These are phyloP conservation scores for Sporobolomyces roseus DNA, from an alignment of 768 basidiomycete genomes.

Conservation along the genomic window DNA sequence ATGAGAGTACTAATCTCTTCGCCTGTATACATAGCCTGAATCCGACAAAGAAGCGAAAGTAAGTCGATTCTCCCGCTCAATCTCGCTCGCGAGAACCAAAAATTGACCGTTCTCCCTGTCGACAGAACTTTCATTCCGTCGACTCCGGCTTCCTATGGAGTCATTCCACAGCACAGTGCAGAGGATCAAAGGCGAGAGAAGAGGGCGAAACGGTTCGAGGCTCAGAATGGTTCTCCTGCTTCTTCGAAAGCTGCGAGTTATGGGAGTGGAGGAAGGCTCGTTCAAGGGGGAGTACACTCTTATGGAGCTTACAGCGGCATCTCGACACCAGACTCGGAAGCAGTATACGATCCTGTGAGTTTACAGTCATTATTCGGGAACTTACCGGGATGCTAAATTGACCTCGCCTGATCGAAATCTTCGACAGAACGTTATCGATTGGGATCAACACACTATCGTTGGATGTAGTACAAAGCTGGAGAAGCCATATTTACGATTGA, in stretches of 20 bases:
- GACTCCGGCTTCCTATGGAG: conserved; percentile 39
- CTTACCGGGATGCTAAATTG: too few species aligned
- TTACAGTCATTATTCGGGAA: neutral
- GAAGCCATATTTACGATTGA: conserved; percentile 92
- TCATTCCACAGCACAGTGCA: conserved; percentile 39
- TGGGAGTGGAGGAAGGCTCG: conserved; percentile 53
- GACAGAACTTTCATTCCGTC: conserved; percentile 35
- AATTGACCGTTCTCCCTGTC: too few species aligned
- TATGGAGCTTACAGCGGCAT: conserved; percentile 16
- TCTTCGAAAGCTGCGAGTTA: conserved; percentile 33
- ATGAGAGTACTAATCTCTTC: too few species aligned
- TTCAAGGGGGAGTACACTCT: conserved; percentile 39
- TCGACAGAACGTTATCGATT: conserved; percentile 94
- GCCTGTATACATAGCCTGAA: too few species aligned
- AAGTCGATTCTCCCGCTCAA: neutral
- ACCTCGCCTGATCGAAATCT: too few species aligned
- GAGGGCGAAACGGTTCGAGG: conserved; percentile 81
- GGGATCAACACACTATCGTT: conserved; percentile 93
- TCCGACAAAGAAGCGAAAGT: conserved; percentile 44
- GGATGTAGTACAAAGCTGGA: conserved; percentile 84
- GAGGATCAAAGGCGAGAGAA: conserved; percentile 50
- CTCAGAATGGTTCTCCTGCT: conserved; percentile 32
- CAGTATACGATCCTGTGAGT: conserved; percentile 37
- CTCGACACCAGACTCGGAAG: conserved; percentile 28
- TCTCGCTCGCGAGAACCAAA: too few species aligned